Conservation (phyloP, 1,284 basidiomycete species). For the Gomphus bonarii region DNA sequence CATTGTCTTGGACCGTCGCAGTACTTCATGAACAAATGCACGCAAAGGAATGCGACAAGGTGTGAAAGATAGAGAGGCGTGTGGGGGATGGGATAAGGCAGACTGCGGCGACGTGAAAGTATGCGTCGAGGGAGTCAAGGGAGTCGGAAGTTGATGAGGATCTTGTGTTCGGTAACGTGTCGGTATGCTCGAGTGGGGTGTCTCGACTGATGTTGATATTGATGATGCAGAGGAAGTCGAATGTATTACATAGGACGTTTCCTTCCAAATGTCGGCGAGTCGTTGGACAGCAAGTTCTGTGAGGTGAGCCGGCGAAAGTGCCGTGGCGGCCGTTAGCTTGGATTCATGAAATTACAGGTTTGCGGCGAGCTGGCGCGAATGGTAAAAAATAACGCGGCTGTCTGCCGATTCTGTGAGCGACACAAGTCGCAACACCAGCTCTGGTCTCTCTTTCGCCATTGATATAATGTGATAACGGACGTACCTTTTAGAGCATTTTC, state of each 20-base stretch:
- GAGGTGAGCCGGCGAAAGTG: not conserved
- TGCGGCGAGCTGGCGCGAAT: not conserved
- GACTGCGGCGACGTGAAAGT: constrained; percentile 5
- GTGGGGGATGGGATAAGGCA: not conserved
- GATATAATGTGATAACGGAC: not conserved
- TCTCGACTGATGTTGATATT: constrained; percentile 23
- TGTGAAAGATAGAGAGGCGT: not conserved
- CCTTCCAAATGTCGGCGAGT: constrained; percentile 10
- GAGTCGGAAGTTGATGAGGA: not conserved
- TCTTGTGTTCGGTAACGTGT: not conserved
- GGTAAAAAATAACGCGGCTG: not conserved
- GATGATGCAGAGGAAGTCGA: constrained; percentile 21
- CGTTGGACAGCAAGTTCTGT: constrained; percentile 10
- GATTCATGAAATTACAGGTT: not conserved
- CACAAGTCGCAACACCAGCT: constrained; percentile 4
- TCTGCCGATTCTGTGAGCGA: constrained; percentile 6
- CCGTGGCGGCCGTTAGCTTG: constrained; percentile 1
- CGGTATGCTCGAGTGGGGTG: constrained; percentile 19
- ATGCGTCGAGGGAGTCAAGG: constrained; percentile 3
- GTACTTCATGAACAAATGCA: constrained; percentile 63
- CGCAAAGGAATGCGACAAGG: constrained; percentile 10
- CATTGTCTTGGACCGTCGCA: constrained; percentile 65
- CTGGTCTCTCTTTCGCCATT: constrained; percentile 1
- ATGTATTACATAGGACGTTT: constrained; percentile 12
- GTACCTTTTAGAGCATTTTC: constrained; percentile 12